A percentile compares a stretch with the other conserved stretches of the same genome.
These are phyloP conservation scores for Hymenoscyphus infarciens DNA, from an alignment of 2,329 filamentous ascomycete genomes.

Conservation along the genomic window DNA sequence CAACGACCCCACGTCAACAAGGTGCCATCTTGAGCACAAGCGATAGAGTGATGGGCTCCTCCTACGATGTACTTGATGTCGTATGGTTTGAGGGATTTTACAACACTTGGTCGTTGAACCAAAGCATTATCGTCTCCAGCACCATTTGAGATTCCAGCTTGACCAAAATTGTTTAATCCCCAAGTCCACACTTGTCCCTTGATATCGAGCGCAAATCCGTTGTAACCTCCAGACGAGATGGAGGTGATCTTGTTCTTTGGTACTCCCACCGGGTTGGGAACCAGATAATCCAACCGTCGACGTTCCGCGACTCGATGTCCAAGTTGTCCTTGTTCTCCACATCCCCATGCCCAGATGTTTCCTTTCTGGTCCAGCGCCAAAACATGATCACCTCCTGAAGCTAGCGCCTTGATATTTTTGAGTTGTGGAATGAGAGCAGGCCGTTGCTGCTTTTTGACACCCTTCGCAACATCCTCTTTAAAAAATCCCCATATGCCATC, in stretches of 20 bases:
- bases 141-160: constrained; percentile 64
- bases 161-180: constrained; percentile 83
- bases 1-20: constrained; percentile 60
- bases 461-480: constrained; percentile 14
- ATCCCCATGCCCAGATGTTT: constrained; percentile 61
- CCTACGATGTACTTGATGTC: constrained; percentile 65
- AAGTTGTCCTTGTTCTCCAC: constrained; percentile 51
- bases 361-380: constrained; percentile 55
- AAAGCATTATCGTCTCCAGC: constrained; percentile 67
- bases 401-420: constrained; percentile 51
- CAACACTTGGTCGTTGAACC: constrained; percentile 64
- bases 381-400: constrained; percentile 54
- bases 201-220: constrained; percentile 72
- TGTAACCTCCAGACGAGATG: constrained; percentile 61
- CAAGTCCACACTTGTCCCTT: constrained; percentile 71
- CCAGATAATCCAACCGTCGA: constrained; percentile 23
- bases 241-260: constrained; percentile 17
- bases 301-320: constrained; percentile 35
- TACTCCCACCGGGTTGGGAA: constrained; percentile 30
- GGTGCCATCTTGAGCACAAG: constrained; percentile 53
- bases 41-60: constrained; percentile 71
- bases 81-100: constrained; percentile 59
- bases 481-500: constrained; percentile 59
- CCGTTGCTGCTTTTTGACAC: constrained; percentile 22
- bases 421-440: constrained; percentile 50